These are phyloP conservation scores for Eutreptiella sp. DNA, from an alignment of 208 protist species.

Conservation along the genomic window DNA sequence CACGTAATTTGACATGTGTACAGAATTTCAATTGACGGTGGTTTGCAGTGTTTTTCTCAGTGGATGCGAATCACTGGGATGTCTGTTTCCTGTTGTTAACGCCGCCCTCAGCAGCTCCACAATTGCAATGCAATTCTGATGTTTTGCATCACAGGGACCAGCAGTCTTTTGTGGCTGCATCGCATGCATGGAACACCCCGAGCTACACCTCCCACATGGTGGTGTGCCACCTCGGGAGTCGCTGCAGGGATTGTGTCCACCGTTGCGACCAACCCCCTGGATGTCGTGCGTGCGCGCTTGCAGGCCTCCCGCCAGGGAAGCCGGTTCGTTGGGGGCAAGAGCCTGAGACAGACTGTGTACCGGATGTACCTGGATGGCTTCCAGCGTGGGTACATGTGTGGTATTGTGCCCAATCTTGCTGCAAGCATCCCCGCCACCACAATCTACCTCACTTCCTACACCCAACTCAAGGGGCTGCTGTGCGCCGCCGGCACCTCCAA, in stretches of 20 bases:
- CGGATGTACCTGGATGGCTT: constrained; percentile 63
- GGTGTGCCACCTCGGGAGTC: too few species aligned
- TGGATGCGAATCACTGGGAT: too few species aligned
- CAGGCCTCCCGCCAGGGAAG: constrained; percentile 52
- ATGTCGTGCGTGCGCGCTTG: constrained; percentile 73
- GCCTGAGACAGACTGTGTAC: constrained; percentile 48
- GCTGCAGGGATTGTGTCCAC: constrained; percentile 75
- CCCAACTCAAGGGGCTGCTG: constrained; percentile 54
- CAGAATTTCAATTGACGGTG: too few species aligned
- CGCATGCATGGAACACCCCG: too few species aligned
- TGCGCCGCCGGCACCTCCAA: constrained; percentile 39
- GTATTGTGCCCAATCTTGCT: constrained; percentile 70
- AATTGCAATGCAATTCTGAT: too few species aligned
- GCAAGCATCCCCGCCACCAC: constrained; percentile 77
- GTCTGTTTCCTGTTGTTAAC: too few species aligned
- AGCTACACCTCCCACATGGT: too few species aligned
- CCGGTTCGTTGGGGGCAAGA: constrained; percentile 70
- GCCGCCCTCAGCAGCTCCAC: too few species aligned
- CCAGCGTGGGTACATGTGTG: constrained; percentile 60
- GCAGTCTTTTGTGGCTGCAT: too few species aligned
- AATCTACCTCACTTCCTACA: constrained; percentile 71
- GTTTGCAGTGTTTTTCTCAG: too few species aligned
- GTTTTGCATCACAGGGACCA: too few species aligned
- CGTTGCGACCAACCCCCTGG: constrained; percentile 71
- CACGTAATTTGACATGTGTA: too few species aligned